These are phyloP conservation scores for Sarocladium strictum DNA, from an alignment of 2,329 filamentous ascomycete species.

Conservation along the genomic window DNA sequence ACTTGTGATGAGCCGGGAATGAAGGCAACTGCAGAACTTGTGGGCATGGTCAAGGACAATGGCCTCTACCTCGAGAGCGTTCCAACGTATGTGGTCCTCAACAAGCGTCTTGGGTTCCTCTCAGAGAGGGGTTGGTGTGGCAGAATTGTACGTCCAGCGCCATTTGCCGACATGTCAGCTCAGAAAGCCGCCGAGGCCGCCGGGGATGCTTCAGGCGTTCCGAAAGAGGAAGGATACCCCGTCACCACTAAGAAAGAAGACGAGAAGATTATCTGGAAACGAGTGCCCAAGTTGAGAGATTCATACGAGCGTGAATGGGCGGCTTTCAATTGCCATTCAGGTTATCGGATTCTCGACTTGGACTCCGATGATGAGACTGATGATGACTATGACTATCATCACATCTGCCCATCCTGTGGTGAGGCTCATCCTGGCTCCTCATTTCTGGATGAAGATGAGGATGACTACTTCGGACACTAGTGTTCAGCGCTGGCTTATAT, in stretches of 20 bases:
- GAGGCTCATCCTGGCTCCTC: constrained; percentile 29
- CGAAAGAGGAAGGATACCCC: not conserved
- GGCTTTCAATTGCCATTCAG: constrained; percentile 37
- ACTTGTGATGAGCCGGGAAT: constrained; percentile 42
- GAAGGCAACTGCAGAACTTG: constrained; percentile 40
- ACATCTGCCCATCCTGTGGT: constrained; percentile 34
- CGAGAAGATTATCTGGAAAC: constrained; percentile 45
- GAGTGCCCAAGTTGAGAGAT: constrained; percentile 36
- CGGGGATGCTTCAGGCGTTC: not conserved
- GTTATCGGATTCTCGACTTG: constrained; percentile 28
- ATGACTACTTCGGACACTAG: not conserved
- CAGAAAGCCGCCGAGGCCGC: not conserved
- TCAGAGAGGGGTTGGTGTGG: constrained; percentile 32
- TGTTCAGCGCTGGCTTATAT: not conserved
- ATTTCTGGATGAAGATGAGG: constrained; percentile 20
- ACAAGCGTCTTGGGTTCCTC: constrained; percentile 32
- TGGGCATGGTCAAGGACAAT: constrained; percentile 47
- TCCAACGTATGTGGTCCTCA: constrained; percentile 35
- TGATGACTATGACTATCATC: constrained; percentile 21
- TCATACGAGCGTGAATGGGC: constrained; percentile 38
- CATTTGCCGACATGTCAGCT: not conserved
- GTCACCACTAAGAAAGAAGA: constrained; percentile 15
- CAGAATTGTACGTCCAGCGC: constrained; percentile 30
- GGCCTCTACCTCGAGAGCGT: constrained; percentile 43
- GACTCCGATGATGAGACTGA: constrained; percentile 29